These are phyloP conservation scores for Musa itinerans DNA, from an alignment of 176 grass and related monocot genomes.

Conservation along the genomic window DNA sequence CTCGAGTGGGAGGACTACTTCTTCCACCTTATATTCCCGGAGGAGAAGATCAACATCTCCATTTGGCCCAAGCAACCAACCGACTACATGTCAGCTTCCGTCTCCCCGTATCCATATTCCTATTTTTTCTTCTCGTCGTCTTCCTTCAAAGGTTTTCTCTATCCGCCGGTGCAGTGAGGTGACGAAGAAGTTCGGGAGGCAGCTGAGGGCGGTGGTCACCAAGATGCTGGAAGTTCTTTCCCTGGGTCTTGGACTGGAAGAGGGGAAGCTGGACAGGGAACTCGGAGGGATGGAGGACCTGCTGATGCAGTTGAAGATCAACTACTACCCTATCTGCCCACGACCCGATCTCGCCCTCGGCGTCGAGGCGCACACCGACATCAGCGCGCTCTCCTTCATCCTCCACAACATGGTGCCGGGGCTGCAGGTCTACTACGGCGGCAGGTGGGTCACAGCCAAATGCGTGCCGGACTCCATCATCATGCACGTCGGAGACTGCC, in stretches of 20 bases:
- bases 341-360: slow-evolving; percentile 77
- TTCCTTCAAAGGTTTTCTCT: not conserved
- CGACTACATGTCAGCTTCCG: slow-evolving; percentile 38
- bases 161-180: slow-evolving; percentile 27
- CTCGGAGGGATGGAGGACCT: slow-evolving; percentile 35
- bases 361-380: slow-evolving; percentile 87
- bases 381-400: slow-evolving; percentile 82
- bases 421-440: slow-evolving; percentile 45
- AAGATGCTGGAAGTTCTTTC: slow-evolving; percentile 66
- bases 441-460: slow-evolving; percentile 58
- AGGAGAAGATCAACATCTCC: slow-evolving; percentile 28
- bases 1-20: slow-evolving; percentile 93
- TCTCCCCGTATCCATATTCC: too few relatives aligned
- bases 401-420: slow-evolving; percentile 86
- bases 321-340: slow-evolving; percentile 88
- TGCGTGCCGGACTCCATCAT: slow-evolving; percentile 47
- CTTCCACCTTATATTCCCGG: slow-evolving; percentile 76
- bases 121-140: not conserved
- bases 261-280: slow-evolving; percentile 26
- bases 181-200: slow-evolving; percentile 32
- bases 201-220: slow-evolving; percentile 26
- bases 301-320: slow-evolving; percentile 81
- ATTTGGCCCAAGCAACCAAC: slow-evolving; percentile 48
- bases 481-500: slow-evolving; percentile 78
- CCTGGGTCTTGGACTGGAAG: slow-evolving; percentile 33